Conservation (phyloP, 163 green algal genomes). For the Chlamydomonas reinhardtii region DNA sequence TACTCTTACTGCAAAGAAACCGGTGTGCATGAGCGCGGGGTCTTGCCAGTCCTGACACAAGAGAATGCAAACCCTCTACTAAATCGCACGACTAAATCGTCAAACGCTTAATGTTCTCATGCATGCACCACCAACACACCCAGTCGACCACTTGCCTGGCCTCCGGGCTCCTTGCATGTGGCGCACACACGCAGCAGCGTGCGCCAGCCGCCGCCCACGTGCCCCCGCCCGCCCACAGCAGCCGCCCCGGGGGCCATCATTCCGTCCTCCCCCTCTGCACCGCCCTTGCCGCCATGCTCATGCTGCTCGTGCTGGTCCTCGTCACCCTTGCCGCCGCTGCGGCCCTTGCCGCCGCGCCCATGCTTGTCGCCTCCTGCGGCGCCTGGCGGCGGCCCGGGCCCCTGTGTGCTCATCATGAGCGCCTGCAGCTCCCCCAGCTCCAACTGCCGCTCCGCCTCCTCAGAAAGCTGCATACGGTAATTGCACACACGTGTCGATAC, state of each 20-base stretch:
- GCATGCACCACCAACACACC: too few species aligned
- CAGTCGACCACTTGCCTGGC: background rate
- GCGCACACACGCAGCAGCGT: constrained; percentile 11
- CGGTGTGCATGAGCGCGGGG: too few species aligned
- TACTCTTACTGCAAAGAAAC: too few species aligned
- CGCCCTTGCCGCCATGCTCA: background rate
- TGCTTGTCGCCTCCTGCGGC: background rate
- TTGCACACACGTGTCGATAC: too few species aligned
- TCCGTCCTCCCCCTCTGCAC: background rate
- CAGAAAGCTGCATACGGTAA: background rate
- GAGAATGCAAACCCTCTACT: too few species aligned
- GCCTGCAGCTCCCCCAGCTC: constrained; percentile 3
- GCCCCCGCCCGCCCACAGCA: background rate
- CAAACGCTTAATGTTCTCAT: too few species aligned
- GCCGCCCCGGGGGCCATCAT: background rate
- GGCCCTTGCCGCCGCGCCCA: background rate
- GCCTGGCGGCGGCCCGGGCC: background rate
- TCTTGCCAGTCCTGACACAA: too few species aligned
- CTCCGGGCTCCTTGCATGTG: constrained; percentile 5
- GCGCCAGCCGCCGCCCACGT: background rate
- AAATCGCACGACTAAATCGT: too few species aligned
- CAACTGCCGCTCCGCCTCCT: background rate
- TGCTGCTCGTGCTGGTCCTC: background rate
- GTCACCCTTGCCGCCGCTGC: background rate
- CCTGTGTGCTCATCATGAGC: background rate